Evolutionary conservation across 768 basidiomycete species (phyloP), one percentile per base, ranked within the genome.

Genomic region (Boletus insuetus): DNA sequence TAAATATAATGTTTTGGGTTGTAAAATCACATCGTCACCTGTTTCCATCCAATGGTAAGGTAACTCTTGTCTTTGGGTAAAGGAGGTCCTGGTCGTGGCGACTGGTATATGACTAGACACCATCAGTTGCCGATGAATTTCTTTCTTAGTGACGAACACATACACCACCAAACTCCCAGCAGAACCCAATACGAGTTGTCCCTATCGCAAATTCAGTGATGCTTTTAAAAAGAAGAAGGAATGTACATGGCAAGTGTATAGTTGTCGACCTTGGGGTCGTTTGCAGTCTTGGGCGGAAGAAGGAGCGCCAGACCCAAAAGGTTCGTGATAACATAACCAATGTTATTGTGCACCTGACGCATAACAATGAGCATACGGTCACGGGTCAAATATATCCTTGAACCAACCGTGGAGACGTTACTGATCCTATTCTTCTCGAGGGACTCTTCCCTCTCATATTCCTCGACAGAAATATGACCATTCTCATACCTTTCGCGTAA

Each of bases 131-230:
- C 0, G 24, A 1, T 12, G 9, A 34, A 48, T 20, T 13, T 19
- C 13, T 20, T 13, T 19, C 13, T 31, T 9, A 9, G 35, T 6
- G 16, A 20, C 13, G 24, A 37, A 38, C 1, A 71, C 86, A 46
- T 72, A 91, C 89, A 91, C 92, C 92, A 95, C 84, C 92, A 94
- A 46, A 92, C 83, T 9, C 91, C 91, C 10, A 79, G 76, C 1
- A 93, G 44, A 12, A 94, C 87, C 90, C 87, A 87, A 59, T 91
- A 90, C 0, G 74, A 77, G 54, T 85, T 91, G 14, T 82, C 85
- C 22, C 87, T 89, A 55, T 20, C 13, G 43, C 35, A 46, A 4
- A 40, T 31, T 48, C 14, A 45, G 22, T 13, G 10, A 11, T 0
- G 8, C 40, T 29, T 12, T 13, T 5, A 20, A 31, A 6, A 17